Evolutionary conservation across 257 asterid genomes (phyloP).

Genomic region (Lycium ferocissimum): DNA sequence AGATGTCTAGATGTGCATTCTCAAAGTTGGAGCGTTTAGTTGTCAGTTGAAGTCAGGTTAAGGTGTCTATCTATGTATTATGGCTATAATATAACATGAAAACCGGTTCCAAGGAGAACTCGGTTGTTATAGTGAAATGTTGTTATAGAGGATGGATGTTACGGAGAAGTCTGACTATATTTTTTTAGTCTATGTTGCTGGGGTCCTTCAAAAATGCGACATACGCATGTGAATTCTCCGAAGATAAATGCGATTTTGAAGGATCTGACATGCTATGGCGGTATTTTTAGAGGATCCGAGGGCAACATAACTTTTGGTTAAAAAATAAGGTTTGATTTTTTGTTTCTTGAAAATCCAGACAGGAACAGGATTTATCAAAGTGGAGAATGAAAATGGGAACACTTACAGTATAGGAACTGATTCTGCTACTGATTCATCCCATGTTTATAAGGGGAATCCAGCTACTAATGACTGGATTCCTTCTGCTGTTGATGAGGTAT

Average conservation of each 20-base stretch:
- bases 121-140: neutral
- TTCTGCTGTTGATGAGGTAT: slow-evolving; percentile 53
- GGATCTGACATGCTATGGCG: neutral
- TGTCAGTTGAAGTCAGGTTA: too few relatives aligned
- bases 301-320: slow-evolving; percentile 3
- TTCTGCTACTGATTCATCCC: slow-evolving; percentile 55
- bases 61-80: too few relatives aligned
- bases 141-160: neutral
- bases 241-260: neutral
- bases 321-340: neutral
- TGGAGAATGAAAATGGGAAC: slow-evolving; percentile 47
- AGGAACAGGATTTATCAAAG: slow-evolving; percentile 86
- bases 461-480: slow-evolving; percentile 99
- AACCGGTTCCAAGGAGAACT: neutral
- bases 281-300: neutral
- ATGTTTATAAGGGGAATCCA: slow-evolving; percentile 76
- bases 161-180: neutral
- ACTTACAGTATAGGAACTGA: slow-evolving; percentile 59
- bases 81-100: neutral
- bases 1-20: too few relatives aligned
- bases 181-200: neutral
- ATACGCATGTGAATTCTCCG: neutral
- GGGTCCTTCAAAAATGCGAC: neutral
- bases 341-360: slow-evolving; percentile 52
- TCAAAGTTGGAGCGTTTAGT: too few relatives aligned